These are phyloP conservation scores for Termitomyces sp. DNA, from an alignment of 768 basidiomycete species.

Conservation along the genomic window DNA sequence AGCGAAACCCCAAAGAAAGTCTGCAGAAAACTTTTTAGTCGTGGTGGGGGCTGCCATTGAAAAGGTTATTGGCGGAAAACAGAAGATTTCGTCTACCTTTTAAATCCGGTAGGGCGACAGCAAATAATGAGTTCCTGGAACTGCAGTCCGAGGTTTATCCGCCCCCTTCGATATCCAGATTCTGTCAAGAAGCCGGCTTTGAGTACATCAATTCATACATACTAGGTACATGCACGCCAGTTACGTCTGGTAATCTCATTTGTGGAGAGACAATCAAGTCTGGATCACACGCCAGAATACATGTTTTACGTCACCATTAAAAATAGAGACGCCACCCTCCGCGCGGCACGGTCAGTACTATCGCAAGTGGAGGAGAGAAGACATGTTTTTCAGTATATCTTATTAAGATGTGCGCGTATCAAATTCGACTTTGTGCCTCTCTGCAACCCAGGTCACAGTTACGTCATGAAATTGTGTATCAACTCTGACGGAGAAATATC, in stretches of 20 bases:
- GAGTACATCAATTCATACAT: background rate
- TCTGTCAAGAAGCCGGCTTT: background rate
- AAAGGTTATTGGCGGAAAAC: slow-evolving; percentile 17
- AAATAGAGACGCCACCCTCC: background rate
- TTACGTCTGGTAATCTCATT: background rate
- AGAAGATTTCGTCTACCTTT: slow-evolving; percentile 24
- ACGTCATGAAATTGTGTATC: background rate
- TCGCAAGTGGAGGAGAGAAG: background rate
- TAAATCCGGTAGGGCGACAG: slow-evolving; percentile 33
- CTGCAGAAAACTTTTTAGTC: slow-evolving; percentile 41
- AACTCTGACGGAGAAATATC: background rate
- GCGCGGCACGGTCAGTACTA: background rate
- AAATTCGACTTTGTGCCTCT: background rate
- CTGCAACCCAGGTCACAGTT: background rate
- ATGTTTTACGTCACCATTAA: background rate
- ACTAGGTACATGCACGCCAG: background rate
- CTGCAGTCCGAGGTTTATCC: slow-evolving; percentile 46
- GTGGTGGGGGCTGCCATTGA: slow-evolving; percentile 27
- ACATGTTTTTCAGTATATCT: background rate
- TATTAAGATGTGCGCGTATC: background rate
- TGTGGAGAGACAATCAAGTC: background rate
- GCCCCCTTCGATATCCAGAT: slow-evolving; percentile 15
- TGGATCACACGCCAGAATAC: background rate
- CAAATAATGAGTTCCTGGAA: slow-evolving; percentile 34
- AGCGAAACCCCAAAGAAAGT: slow-evolving; percentile 70